Evolutionary conservation across 1,284 basidiomycete genomes (phyloP), one percentile per base, ranked within the genome.

Genomic region (Schizophyllum commune): DNA sequence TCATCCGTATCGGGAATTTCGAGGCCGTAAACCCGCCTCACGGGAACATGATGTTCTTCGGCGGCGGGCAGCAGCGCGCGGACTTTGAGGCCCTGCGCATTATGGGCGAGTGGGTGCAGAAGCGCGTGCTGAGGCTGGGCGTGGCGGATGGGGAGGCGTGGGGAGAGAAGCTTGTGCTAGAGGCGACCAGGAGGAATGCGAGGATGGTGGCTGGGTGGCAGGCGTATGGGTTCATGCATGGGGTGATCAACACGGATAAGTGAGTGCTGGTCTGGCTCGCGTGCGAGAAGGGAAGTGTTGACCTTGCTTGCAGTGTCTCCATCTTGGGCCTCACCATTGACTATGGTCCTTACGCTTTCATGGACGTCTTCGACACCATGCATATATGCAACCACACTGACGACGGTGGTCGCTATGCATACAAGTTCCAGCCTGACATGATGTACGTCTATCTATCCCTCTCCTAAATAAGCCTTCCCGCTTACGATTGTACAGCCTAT

Each of bases 211-310:
- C 93, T 1, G 86, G 81, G 1, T 98, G 96, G 96, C 96, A 98
- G 74, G 90, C 85, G 6, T 93, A 93, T 73, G 93, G 93, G 0
- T 96, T 92, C 72, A 94, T 94, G 90, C 89, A 92, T 67, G 90
- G 89, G 0, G 96, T 98, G n/a, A 92, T 98, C 68, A 98, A 98
- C 71, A 97, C 96, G 1, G 96, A 98, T 77, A 96, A 96, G 89
- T 90, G 64, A 60, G 83, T 70, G 0, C 15, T n/a, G 8, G 17
- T 51, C 11, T 15, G 4, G 27, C 52, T 53, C 32, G n/a, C 17
- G 32, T 56, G 11, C 34, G 1, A 5, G 20, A 3, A 27, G 27
- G 27, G 3, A 2, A 27, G n/a, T 27, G 51, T 32, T 54, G 17
- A 59, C 52, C 32, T 58, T 20, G 52, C 19, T 27, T 21, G 13